Base-by-base conservation (phyloP, 106 monocot species). In the Dendrobium officinale region DNA sequence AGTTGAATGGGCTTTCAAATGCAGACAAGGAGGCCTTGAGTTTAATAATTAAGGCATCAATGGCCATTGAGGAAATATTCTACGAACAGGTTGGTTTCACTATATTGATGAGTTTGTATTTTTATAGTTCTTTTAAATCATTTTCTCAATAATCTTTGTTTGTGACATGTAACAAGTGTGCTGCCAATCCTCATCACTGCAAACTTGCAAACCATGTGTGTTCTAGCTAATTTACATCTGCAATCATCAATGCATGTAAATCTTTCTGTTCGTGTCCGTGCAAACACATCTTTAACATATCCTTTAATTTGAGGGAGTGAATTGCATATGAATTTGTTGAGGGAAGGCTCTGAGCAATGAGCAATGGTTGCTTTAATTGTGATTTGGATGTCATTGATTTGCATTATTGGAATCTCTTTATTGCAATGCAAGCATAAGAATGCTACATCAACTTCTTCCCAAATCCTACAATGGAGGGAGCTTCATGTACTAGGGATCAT, bases 41-140 rank as follows among this genome's bases (percentile, higher is more conserved):
- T 22, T 89, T 83, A 79, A 85, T 97, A 76, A 84, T 97, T 78
- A 86, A 89, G 87, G 97, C 97, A 73, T 87, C 97, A 37, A 81
- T 73, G 56, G 82, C 91, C 75, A 79, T 97, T 80, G 94, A 97
- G 81, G 91, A 97, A 26, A 92, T 97, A 44, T 94, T 92, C 80
- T 84, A 91, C 70, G 66, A 75, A 26, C 94, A 94, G 94, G 97
- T 97, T 31, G 58, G 18, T 78, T 79, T 77, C 75, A 15, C 26
- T 67, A 72, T 6, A 13, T 31, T 75, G 42, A 40, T 26, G 51
- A 76, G 7, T 76, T 51, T 75, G 37, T 33, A 11, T 48, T 76
- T 37, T 8, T 27, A 27, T 76, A 26, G 37, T 43, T 16, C 74
- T 7, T 43, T 74, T 19, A 43, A 74, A 6, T 19, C 4, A 42